Conservation (phyloP, 441 rosid species). For the Erysimum cheiri region DNA sequence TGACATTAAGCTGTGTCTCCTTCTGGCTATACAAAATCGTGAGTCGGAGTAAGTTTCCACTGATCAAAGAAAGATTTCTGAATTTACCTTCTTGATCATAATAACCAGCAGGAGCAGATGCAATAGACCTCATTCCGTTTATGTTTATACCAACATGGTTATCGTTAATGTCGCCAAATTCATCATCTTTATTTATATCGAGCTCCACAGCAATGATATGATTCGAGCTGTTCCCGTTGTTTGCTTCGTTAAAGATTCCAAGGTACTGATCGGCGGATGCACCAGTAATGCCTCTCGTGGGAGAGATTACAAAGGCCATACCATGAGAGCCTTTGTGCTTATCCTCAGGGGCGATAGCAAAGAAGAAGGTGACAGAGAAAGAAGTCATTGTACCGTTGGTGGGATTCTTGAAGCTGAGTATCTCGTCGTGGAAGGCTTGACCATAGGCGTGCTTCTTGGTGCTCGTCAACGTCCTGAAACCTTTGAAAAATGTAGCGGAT, state of each 20-base stretch:
- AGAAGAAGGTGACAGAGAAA: constrained; percentile 49
- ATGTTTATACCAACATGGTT: constrained; percentile 45
- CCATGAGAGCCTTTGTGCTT: constrained; percentile 45
- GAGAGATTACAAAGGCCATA: constrained; percentile 51
- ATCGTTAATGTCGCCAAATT: constrained; percentile 40
- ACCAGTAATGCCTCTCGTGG: constrained; percentile 35
- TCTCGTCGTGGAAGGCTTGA: too few relatives aligned
- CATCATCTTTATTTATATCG: constrained; percentile 41
- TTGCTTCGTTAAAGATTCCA: constrained; percentile 41
- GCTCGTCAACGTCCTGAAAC: constrained; percentile 39
- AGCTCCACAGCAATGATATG: constrained; percentile 44
- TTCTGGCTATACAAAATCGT: constrained; percentile 35
- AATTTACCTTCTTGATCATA: constrained; percentile 28
- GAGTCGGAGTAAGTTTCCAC: constrained; percentile 41
- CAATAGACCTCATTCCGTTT: constrained; percentile 35
- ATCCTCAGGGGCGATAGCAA: constrained; percentile 39
- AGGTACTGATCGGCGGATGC: constrained; percentile 37
- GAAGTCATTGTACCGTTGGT: constrained; percentile 23
- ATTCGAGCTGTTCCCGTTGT: constrained; percentile 38
- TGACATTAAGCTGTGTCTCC: constrained; percentile 36
- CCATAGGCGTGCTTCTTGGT: constrained; percentile 16
- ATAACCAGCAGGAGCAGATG: constrained; percentile 50
- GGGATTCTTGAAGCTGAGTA: too few relatives aligned
- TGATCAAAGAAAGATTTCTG: background rate
- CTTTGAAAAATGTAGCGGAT: background rate